These are phyloP conservation scores for Mycena filopes DNA, from an alignment of 768 basidiomycete genomes.

Conservation along the genomic window DNA sequence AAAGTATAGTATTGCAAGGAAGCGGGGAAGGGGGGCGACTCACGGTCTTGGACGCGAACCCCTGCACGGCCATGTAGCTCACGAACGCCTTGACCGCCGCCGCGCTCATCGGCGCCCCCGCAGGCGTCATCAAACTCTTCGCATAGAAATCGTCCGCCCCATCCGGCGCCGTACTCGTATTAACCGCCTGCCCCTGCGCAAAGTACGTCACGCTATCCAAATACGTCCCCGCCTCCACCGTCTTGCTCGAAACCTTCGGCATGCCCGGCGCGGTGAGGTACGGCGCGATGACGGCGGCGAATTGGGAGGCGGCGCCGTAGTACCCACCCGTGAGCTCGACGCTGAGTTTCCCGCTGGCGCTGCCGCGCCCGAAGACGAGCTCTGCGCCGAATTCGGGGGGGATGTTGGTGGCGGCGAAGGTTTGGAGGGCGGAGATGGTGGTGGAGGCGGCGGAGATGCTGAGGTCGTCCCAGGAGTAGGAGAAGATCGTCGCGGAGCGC, in stretches of 20 bases:
- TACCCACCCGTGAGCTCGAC: conserved; percentile 49
- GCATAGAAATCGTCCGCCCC: conserved; percentile 54
- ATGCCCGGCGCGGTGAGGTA: too few species aligned
- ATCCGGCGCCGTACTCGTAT: conserved; percentile 43
- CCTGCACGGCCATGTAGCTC: conserved; percentile 50
- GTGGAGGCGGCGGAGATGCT: conserved; percentile 42
- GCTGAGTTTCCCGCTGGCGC: conserved; percentile 41
- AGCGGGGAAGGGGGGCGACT: conserved; percentile 14
- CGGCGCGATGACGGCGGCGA: conserved; percentile 45
- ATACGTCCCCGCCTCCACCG: too few species aligned
- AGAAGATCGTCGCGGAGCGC: conserved; percentile 47
- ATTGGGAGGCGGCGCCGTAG: conserved; percentile 42
- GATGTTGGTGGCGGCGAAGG: conserved; percentile 44
- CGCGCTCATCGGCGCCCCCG: conserved; percentile 42
- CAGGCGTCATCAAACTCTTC: conserved; percentile 53
- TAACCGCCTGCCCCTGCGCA: conserved; percentile 41
- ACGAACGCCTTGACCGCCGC: conserved; percentile 48
- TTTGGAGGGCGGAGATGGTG: conserved; percentile 46
- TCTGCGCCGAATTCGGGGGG: conserved; percentile 47
- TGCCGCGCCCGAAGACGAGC: conserved; percentile 43
- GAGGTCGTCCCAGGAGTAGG: conserved; percentile 47
- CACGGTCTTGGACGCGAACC: conserved; percentile 44
- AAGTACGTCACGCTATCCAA: conserved; percentile 44
- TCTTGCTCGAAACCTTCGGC: too few species aligned
- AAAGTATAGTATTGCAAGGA: conserved; percentile 16